Conservation (phyloP, 805 yeast species). For the Kuraishia ogatae region DNA sequence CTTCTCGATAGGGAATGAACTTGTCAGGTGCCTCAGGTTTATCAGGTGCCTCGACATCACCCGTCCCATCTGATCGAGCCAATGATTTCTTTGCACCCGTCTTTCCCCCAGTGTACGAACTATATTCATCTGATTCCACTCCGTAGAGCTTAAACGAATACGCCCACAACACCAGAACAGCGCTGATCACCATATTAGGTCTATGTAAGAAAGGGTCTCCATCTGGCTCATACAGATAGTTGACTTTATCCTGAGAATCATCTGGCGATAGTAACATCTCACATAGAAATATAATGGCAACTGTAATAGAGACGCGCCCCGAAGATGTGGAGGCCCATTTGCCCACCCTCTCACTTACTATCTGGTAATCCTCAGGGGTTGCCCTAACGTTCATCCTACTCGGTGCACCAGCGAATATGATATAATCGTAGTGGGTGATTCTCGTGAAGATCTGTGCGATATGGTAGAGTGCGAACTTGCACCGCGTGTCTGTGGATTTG, state of each 20-base stretch:
- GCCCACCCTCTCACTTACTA: constrained; percentile 34
- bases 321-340: constrained; percentile 35
- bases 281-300: constrained; percentile 46
- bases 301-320: constrained; percentile 42
- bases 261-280: constrained; percentile 39
- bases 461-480: constrained; percentile 58
- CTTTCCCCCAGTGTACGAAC: constrained; percentile 7
- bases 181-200: constrained; percentile 27
- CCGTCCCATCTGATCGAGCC: no score
- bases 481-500: constrained; percentile 24
- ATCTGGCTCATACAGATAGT: constrained; percentile 24
- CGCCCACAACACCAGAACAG: constrained; percentile 36
- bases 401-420: constrained; percentile 72
- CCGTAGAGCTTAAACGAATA: constrained; percentile 37
- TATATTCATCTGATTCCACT: constrained; percentile 34
- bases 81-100: not conserved
- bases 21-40: constrained; percentile 12
- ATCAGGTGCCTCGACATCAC: constrained; percentile 7
- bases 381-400: constrained; percentile 60
- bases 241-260: constrained; percentile 16
- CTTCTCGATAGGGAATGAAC: constrained; percentile 29
- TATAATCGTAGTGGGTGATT: constrained; percentile 63
- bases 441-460: constrained; percentile 57
- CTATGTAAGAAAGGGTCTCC: constrained; percentile 21
- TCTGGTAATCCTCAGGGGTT: constrained; percentile 39